A percentile compares a stretch with the other conserved stretches of the same genome.
Evolutionary conservation across 2,329 filamentous ascomycete species (phyloP).

Genomic region (Colletotrichum sp.): DNA sequence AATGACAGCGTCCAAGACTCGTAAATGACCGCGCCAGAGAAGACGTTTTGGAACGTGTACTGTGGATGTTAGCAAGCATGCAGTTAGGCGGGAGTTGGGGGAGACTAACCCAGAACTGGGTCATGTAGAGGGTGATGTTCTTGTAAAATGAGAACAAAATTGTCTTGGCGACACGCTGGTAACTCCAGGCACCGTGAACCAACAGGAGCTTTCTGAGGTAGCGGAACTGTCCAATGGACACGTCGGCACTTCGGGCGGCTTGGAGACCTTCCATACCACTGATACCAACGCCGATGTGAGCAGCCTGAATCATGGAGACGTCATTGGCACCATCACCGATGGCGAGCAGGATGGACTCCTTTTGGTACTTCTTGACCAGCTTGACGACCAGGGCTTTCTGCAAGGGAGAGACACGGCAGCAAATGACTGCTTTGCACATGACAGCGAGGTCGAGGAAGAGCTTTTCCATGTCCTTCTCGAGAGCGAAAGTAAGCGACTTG

Average conservation of each 20-base stretch:
- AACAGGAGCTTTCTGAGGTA: conserved; percentile 92
- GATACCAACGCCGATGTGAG: conserved; percentile 97
- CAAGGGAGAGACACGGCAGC: conserved; percentile 93
- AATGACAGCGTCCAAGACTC: conserved; percentile 99
- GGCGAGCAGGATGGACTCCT: conserved; percentile 89
- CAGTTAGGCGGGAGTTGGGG: background rate
- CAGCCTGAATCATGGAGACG: conserved; percentile 99
- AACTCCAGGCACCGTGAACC: conserved; percentile 97
- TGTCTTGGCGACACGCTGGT: conserved; percentile 94
- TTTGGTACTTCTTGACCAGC: conserved; percentile 89
- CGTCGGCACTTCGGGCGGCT: conserved; percentile 92
- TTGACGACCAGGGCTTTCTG: conserved; percentile 98
- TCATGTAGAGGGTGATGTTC: conserved; percentile 98
- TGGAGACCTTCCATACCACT: conserved; percentile 97
- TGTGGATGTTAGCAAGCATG: conserved; percentile 39
- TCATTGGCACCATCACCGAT: conserved; percentile 99
- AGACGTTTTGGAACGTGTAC: conserved; percentile 98
- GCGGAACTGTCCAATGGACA: conserved; percentile 94
- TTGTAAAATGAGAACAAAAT: conserved; percentile 99
- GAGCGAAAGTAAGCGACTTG: conserved; percentile 89
- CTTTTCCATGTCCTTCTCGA: conserved; percentile 94
- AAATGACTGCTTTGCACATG: conserved; percentile 98
- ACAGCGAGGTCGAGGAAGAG: conserved; percentile 91
- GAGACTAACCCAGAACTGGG: conserved; percentile 89
- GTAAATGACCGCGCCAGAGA: conserved; percentile 97